These are phyloP conservation scores for Thermochaetoides thermophila DNA, from an alignment of 495 filamentous ascomycete genomes.

Conservation along the genomic window DNA sequence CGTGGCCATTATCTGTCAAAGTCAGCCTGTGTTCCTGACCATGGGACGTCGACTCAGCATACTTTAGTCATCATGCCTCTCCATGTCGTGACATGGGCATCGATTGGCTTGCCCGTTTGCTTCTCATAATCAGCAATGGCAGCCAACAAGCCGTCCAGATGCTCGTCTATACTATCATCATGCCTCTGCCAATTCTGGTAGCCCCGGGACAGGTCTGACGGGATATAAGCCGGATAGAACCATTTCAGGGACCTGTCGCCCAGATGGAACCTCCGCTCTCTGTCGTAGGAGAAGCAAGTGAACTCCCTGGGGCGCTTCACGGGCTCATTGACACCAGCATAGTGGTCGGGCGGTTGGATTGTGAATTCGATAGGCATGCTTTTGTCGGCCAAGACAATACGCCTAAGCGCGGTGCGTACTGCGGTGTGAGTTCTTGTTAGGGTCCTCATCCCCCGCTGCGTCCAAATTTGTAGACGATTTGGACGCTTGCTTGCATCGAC, in stretches of 20 bases:
- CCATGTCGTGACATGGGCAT: constrained; percentile 82
- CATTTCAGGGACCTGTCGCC: constrained; percentile 68
- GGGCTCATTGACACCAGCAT: constrained; percentile 40
- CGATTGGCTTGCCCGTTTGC: constrained; percentile 45
- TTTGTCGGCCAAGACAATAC: too few relatives aligned
- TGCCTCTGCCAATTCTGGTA: constrained; percentile 74
- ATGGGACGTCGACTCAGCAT: neutral
- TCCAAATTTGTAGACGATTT: neutral
- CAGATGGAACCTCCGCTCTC: constrained; percentile 56
- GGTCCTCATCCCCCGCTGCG: constrained; percentile 2
- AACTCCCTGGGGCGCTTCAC: constrained; percentile 71
- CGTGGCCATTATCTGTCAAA: constrained; percentile 61
- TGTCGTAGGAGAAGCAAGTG: constrained; percentile 79
- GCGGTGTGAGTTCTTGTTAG: neutral
- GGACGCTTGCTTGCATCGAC: constrained; percentile 4
- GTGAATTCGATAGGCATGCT: too few relatives aligned
- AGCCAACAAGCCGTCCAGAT: constrained; percentile 69
- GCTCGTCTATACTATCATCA: constrained; percentile 70
- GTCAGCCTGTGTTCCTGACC: neutral
- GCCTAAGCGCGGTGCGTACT: neutral
- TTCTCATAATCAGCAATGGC: constrained; percentile 61
- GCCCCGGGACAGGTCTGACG: constrained; percentile 57
- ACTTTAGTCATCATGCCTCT: constrained; percentile 98
- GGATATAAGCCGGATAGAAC: constrained; percentile 68
- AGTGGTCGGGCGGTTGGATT: constrained; percentile 47